These are phyloP conservation scores for Aspergillus persii DNA, from an alignment of 2,329 filamentous ascomycete species.

Conservation along the genomic window DNA sequence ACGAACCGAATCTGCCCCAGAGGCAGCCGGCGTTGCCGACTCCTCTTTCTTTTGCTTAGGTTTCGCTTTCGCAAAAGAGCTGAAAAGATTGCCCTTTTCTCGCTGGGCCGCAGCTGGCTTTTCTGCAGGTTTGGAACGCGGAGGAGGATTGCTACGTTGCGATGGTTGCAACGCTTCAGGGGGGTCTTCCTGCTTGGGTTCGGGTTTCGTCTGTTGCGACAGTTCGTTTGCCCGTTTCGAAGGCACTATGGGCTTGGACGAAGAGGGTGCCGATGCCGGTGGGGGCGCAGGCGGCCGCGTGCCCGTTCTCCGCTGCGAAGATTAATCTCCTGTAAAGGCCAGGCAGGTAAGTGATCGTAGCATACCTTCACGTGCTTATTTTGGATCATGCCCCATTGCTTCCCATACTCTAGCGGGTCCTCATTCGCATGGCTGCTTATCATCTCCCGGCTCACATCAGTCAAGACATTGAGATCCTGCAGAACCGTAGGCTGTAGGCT, in stretches of 20 bases:
- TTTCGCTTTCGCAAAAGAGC: slow-evolving; percentile 72
- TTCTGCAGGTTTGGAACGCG: slow-evolving; percentile 33
- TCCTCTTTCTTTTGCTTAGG: slow-evolving; percentile 53
- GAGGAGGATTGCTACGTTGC: slow-evolving; percentile 25
- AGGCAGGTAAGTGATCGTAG: neutral
- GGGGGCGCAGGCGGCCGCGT: slow-evolving; percentile 37
- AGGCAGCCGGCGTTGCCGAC: slow-evolving; percentile 37
- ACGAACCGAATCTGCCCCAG: slow-evolving; percentile 36
- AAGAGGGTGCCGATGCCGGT: slow-evolving; percentile 23
- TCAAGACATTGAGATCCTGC: slow-evolving; percentile 69
- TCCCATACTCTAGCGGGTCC: slow-evolving; percentile 58
- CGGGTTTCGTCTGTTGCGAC: slow-evolving; percentile 20
- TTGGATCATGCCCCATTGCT: slow-evolving; percentile 69
- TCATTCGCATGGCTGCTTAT: slow-evolving; percentile 55
- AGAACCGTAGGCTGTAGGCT: slow-evolving; percentile 71
- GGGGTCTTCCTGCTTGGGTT: slow-evolving; percentile 21
- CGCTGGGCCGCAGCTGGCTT: slow-evolving; percentile 53
- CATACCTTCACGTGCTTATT: slow-evolving; percentile 65
- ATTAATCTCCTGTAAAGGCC: neutral
- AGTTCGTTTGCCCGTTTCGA: slow-evolving; percentile 39
- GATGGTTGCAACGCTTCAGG: slow-evolving; percentile 19
- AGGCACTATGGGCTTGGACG: slow-evolving; percentile 34
- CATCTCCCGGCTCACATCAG: slow-evolving; percentile 66
- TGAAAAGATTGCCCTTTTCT: slow-evolving; percentile 67
- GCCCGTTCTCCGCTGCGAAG: slow-evolving; percentile 47